A percentile compares a stretch with the other conserved stretches of the same genome.
Evolutionary conservation across 2,329 filamentous ascomycete genomes (phyloP).

Genomic region (Botrytis sinoallii): DNA sequence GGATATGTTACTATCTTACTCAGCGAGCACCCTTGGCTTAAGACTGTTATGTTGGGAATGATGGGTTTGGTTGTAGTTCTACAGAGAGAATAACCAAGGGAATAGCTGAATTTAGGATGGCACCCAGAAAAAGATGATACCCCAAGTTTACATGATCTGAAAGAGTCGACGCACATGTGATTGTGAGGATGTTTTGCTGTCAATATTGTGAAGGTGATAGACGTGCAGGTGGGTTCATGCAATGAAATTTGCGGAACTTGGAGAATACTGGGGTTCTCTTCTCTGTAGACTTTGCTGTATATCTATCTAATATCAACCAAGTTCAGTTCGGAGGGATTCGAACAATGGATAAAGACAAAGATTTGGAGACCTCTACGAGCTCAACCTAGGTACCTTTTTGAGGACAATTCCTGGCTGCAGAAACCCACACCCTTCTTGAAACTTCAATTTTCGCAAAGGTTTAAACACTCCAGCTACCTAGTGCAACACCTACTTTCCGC

Average conservation of each 20-base stretch:
- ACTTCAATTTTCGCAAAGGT: not conserved
- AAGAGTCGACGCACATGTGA: not conserved
- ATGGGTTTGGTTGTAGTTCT: constrained; percentile 94
- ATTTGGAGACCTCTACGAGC: not conserved
- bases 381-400: not conserved
- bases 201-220: not conserved
- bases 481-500: not conserved
- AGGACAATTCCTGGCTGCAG: not conserved
- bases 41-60: constrained; percentile 88
- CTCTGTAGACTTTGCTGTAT: too few species aligned
- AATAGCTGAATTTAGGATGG: not conserved
- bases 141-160: constrained; percentile 25
- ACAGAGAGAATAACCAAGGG: constrained; percentile 67
- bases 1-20: constrained; percentile 96
- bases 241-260: not conserved
- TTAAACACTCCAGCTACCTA: not conserved
- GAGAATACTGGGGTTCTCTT: not conserved
- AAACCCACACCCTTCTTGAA: not conserved
- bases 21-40: constrained; percentile 94
- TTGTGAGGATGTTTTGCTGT: not conserved
- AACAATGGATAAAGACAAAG: not conserved
- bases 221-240: not conserved
- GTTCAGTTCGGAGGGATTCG: too few species aligned
- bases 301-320: not conserved
- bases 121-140: constrained; percentile 26